Base-by-base conservation (phyloP, 225 moss, liverwort and hornwort genomes). In the Bryum argenteum region DNA sequence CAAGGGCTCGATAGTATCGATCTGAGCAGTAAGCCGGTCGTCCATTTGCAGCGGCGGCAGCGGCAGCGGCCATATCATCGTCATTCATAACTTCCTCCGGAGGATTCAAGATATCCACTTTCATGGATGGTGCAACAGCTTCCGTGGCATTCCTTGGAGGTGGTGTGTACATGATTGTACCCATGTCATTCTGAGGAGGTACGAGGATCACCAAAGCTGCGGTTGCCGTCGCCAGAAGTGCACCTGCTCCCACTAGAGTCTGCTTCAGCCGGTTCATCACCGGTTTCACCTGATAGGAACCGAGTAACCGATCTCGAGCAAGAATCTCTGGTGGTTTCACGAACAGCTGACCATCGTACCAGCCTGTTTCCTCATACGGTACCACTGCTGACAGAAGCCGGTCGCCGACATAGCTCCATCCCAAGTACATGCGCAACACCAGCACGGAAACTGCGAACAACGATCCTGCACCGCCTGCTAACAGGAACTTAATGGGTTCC, bases 381-480 rank as follows among this genome's bases (percentile, higher is more conserved):
- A 89, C 83, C 56, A 89, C 81, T 74, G 89, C 89, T 47, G 89
- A 89, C 50, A 89, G 81, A 60, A 89, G 83, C 9, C 89, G 83
- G 15, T 89, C 85, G 40, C 86, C 89, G 28, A 89, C 89, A 33
- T 89, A 89, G 77, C 89, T 89, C 89, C 89, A 89, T 20, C 89
- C 89, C 89, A 89, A 81, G 83, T 89, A 89, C 86, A 89, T 89
- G 68, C 89, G 89, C 75, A 89, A 77, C 74, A 89, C 86, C 79
- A 89, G 69, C 71, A 89, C 83, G 66, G 89, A 78, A 61, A 89
- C 89, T 19, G 83, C 83, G 79, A 89, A 89, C 22, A 89, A 69
- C 10, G 89, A 80, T 58, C 89, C 89, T 67, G 86, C 85, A 74
- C 89, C 86, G 11, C 85, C 85, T 77, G 89, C 89, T 61, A 89